Evolutionary conservation across 2,329 filamentous ascomycete genomes (phyloP).

Genomic region (Leptosphaerulina australis): DNA sequence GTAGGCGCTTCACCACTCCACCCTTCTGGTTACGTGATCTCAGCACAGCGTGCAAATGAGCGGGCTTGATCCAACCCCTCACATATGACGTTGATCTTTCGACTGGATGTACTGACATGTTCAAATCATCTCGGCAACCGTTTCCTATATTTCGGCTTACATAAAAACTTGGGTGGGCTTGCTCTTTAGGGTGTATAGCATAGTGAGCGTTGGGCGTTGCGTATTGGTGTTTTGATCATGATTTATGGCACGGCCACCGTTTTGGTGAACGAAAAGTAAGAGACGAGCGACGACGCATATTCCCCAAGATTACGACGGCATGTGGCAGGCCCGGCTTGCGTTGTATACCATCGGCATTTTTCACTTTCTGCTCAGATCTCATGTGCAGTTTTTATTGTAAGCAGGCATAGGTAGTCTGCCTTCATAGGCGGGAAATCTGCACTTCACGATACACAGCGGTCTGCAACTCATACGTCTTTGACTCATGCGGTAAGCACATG

Average conservation of each 20-base stretch:
- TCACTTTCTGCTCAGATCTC: too few relatives aligned
- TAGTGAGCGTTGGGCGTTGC: slow-evolving; percentile 47
- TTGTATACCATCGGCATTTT: slow-evolving; percentile 25
- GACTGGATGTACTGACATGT: slow-evolving; percentile 16
- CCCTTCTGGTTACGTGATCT: slow-evolving; percentile 47
- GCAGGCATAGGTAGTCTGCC: slow-evolving; percentile 19
- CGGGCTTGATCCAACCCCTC: slow-evolving; percentile 3
- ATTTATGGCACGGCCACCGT: slow-evolving; percentile 21
- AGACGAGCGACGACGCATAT: slow-evolving; percentile 40
- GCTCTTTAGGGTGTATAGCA: slow-evolving; percentile 40
- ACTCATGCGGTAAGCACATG: not conserved
- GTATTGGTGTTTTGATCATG: slow-evolving; percentile 30
- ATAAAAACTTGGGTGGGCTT: slow-evolving; percentile 26
- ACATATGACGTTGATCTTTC: slow-evolving; percentile 12
- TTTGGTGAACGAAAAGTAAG: slow-evolving; percentile 37
- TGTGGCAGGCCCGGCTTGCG: slow-evolving; percentile 20
- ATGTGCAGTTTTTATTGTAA: not conserved
- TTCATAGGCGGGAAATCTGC: slow-evolving; percentile 19
- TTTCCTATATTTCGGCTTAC: slow-evolving; percentile 18
- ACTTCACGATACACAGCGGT: slow-evolving; percentile 8
- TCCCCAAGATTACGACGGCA: slow-evolving; percentile 37
- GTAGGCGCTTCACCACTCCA: slow-evolving; percentile 46
- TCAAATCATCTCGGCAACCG: slow-evolving; percentile 13
- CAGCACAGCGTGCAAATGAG: slow-evolving; percentile 21
- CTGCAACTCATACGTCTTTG: slow-evolving; percentile 1